Base-by-base conservation (phyloP, 805 yeast species). In the Hermanozyma aechmeae region DNA sequence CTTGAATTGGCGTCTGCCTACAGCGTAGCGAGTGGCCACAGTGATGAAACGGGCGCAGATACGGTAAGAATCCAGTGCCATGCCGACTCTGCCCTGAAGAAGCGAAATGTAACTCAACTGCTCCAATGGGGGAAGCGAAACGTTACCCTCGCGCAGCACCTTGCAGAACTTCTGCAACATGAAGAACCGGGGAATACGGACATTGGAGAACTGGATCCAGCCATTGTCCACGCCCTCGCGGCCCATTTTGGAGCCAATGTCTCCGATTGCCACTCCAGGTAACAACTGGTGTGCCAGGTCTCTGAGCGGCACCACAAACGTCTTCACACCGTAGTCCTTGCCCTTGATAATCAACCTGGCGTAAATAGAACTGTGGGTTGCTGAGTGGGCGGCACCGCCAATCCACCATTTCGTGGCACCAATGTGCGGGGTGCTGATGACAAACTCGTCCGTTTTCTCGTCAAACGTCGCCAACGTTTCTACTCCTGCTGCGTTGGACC, bases 351-450 rank as follows among this genome's bases (percentile, higher is more conserved):
- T 50, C 33, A 63, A 58, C 35, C 69, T 52, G 27, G 68, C 68
- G 36, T 63, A 63, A 29, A 48, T 48, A 14, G 58, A 34, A 24
- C 56, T 44, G 40, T 63, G 69, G 13, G 68, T 62, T 16, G 68
- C 56, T 8, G 68, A 61, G 37, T 63, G 69, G 19, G 69, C 69
- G 32, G 69, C 69, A 33, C 68, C 68, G 23, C 69, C 69, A 34
- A 63, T 63, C 69, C 69, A 63, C 69, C 69, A 63, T 43, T 63
- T 63, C 37, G 69, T 63, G 26, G 69, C 69, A 35, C 69, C 68
- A 35, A 63, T 54, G 39, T 62, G 68, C 5, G 69, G 69, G 17
- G 69, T 63, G 47, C 59, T 58, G 37, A 63, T 55, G 32, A 62
- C 41, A 35, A 63, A 63, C 42, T 61, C 62, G 40, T 62, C 69